Conservation (phyloP, 139 green algal genomes). For the Asterochloris erici region DNA sequence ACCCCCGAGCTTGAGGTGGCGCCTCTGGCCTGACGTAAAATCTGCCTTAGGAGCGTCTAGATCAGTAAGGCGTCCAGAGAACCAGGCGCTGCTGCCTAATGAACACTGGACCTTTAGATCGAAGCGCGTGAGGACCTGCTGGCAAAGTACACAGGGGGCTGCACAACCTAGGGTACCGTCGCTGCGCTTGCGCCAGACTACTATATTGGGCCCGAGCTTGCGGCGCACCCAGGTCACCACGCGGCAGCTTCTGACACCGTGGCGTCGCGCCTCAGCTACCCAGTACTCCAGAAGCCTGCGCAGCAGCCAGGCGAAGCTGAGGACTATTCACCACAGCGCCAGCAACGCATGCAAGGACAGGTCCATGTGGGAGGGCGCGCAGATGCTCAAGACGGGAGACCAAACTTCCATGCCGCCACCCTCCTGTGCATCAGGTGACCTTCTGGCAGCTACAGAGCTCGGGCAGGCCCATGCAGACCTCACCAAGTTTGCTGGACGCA, state of each 20-base stretch:
- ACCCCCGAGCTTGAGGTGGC: neutral
- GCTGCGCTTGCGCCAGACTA: conserved; percentile 43
- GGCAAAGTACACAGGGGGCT: conserved; percentile 59
- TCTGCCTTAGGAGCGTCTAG: conserved; percentile 32
- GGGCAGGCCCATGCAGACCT: neutral
- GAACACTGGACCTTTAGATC: conserved; percentile 56
- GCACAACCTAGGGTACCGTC: conserved; percentile 57
- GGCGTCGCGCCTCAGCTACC: conserved; percentile 35
- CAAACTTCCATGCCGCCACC: neutral
- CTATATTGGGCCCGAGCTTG: conserved; percentile 54
- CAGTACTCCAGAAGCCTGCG: conserved; percentile 52
- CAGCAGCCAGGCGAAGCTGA: too few species aligned
- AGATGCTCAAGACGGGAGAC: neutral
- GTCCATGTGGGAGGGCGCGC: neutral
- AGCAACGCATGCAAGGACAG: neutral
- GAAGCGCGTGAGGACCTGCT: conserved; percentile 38
- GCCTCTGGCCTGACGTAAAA: conserved; percentile 44
- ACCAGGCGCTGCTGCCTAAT: conserved; percentile 22
- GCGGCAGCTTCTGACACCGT: conserved; percentile 44
- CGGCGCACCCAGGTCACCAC: conserved; percentile 59
- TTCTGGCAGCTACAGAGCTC: too few species aligned
- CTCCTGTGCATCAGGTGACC: neutral
- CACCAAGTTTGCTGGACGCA: neutral
- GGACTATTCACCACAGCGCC: neutral
- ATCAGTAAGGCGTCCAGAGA: conserved; percentile 40